A percentile compares a stretch with the other conserved stretches of the same genome.
phyloP scores from a whole-genome alignment of 192 early-diverging fungal genomes.

The Lobulomyces angularis region DNA sequence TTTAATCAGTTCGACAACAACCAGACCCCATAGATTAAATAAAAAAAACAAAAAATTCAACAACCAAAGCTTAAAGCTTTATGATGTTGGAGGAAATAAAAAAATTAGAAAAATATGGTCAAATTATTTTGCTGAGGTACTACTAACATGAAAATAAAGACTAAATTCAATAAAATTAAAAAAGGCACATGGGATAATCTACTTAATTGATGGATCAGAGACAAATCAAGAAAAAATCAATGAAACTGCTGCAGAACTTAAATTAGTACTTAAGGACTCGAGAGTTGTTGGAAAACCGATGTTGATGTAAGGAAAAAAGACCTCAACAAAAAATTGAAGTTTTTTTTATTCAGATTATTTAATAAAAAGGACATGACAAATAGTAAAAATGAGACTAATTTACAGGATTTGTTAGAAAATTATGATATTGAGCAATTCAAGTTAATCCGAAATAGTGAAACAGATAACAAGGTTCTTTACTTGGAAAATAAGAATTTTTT shows the following conservation, averaged over 20 bases:
- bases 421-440: background rate
- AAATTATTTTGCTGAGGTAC: slow-evolving; percentile 5
- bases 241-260: background rate
- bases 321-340: background rate
- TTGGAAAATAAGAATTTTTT: too few species aligned
- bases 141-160: too few species aligned
- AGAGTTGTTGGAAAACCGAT: slow-evolving; percentile 5
- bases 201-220: background rate
- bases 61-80: slow-evolving; percentile 3
- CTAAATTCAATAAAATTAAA: too few species aligned
- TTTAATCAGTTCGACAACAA: background rate
- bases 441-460: background rate
- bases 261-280: background rate
- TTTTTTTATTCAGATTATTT: background rate
- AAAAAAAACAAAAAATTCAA: background rate
- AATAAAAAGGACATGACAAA: background rate
- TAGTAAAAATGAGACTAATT: background rate
- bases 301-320: slow-evolving; percentile 1
- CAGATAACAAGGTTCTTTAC: too few species aligned
- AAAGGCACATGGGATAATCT: background rate
- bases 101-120: slow-evolving; percentile 5
- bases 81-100: slow-evolving; percentile 3
- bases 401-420: background rate
- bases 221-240: background rate
- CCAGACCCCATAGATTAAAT: background rate